Conservation (phyloP, 768 basidiomycete species). For the Suillus occidentalis region DNA sequence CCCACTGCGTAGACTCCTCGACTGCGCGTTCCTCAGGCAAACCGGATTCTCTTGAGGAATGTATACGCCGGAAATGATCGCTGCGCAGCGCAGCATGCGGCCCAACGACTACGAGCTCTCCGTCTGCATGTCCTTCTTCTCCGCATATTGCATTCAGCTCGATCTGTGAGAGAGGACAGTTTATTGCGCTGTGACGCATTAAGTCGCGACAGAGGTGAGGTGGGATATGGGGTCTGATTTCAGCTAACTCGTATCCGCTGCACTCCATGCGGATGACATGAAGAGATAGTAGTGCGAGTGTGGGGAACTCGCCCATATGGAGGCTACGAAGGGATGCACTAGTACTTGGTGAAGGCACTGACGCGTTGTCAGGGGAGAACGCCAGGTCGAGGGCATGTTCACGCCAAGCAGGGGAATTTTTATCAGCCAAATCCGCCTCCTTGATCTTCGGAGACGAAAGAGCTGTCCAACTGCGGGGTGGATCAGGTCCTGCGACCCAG, state of each 20-base stretch:
- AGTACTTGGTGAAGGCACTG: background rate
- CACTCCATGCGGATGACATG: constrained; percentile 43
- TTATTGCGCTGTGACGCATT: constrained; percentile 57
- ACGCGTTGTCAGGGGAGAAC: constrained; percentile 26
- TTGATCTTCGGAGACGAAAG: constrained; percentile 18
- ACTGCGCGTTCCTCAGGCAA: background rate
- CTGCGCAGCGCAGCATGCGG: constrained; percentile 46
- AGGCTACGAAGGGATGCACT: constrained; percentile 8
- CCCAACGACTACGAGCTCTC: constrained; percentile 67
- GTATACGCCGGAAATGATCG: constrained; percentile 37
- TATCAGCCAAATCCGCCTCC: constrained; percentile 10
- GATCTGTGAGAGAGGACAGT: constrained; percentile 50
- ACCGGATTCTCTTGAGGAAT: background rate
- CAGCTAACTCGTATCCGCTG: constrained; percentile 44
- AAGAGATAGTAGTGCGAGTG: constrained; percentile 60
- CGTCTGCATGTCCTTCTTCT: constrained; percentile 52
- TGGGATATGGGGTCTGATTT: constrained; percentile 52
- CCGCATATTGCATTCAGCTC: constrained; percentile 53
- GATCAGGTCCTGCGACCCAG: constrained; percentile 45
- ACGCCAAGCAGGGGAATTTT: constrained; percentile 47
- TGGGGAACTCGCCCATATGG: constrained; percentile 36
- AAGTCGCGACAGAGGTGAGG: constrained; percentile 58
- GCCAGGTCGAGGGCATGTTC: constrained; percentile 54
- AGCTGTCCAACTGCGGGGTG: constrained; percentile 60
- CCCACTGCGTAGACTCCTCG: constrained; percentile 37